Evolutionary conservation across 2,329 filamentous ascomycete genomes (phyloP), one percentile per base, ranked within the genome.

Genomic region (Rhytidhysteron rufulum): DNA sequence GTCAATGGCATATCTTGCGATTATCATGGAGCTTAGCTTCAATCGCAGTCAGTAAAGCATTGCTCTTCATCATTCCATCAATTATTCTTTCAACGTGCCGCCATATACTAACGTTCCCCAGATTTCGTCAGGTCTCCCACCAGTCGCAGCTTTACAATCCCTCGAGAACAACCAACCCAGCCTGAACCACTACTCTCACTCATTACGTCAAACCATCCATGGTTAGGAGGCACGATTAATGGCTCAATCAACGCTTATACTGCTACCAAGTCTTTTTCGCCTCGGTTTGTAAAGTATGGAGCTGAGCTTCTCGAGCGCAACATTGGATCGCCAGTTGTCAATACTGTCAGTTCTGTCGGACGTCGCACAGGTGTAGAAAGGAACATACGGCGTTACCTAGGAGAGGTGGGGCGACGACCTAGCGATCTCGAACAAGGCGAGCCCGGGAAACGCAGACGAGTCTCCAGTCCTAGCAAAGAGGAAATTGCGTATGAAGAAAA

Each of bases 261-360:
- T 20, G 83, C 79, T 3, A 89, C 87, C 9, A 96, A 97, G 66
- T 88, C 90, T 51, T 94, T 91, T 56, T 94, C 88, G 1, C 89
- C 91, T 0, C 79, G 86, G 2, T 88, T 96, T 60, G 89, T 75
- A n/a, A 68, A 87, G 63, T 86, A 86, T n/a, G 81, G 89, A 45
- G 91, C 88, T 35, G 88, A 95, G 62, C 88, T 94, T 54, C 83
- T 96, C 16, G 91, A 97, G 65, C 84, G 87, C 34, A 91, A 88
- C 51, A 80, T 95, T 37, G 87, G 78, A 10, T 74, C 85, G 1
- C 89, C 88, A 1, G 81, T 96, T 38, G 87, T 87, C 38, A 93
- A 87, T 57, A 93, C 88, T 0, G 86, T 95, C 21, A 86, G 87
- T 11, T 86, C 82, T 1, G 86, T 95, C 5, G 85, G 88, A 21